phyloP scores from a whole-genome alignment of 2,329 filamentous ascomycete genomes.

The Hypomyces rosellus region DNA sequence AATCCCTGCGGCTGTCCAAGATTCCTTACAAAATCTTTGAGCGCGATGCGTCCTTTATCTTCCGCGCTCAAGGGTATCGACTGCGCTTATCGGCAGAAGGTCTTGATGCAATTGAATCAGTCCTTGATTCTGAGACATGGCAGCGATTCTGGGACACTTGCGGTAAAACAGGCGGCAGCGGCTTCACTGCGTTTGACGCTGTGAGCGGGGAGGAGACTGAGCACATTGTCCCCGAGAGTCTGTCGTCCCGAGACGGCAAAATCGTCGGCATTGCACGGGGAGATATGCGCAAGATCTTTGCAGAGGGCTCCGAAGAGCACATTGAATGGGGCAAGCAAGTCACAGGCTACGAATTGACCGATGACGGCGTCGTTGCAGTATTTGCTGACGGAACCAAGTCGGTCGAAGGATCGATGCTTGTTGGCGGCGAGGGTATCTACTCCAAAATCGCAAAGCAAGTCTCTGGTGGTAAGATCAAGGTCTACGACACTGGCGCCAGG shows the following conservation, averaged over 20 bases:
- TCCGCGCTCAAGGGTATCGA: constrained; percentile 57
- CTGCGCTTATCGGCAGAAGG: constrained; percentile 51
- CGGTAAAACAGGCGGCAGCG: constrained; percentile 53
- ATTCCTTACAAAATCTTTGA: constrained; percentile 53
- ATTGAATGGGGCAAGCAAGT: constrained; percentile 53
- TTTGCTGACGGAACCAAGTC: constrained; percentile 57
- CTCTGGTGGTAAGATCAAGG: constrained; percentile 50
- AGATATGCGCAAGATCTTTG: constrained; percentile 55
- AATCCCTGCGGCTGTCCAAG: constrained; percentile 32
- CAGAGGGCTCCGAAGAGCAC: constrained; percentile 47
- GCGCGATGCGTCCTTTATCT: constrained; percentile 42
- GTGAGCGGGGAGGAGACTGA: constrained; percentile 42
- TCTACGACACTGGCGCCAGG: constrained; percentile 56
- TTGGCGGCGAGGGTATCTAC: constrained; percentile 58
- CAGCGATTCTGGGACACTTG: constrained; percentile 52
- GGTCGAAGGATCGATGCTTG: constrained; percentile 50
- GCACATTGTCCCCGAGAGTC: constrained; percentile 21
- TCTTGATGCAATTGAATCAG: constrained; percentile 54
- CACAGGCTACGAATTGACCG: constrained; percentile 51
- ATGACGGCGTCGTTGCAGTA: constrained; percentile 46
- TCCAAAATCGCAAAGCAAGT: constrained; percentile 55
- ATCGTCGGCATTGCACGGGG: constrained; percentile 56
- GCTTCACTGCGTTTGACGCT: constrained; percentile 46
- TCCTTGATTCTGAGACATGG: constrained; percentile 42
- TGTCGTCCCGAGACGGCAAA: constrained; percentile 50